Evolutionary conservation across 805 yeast genomes (phyloP), one percentile per base, ranked within the genome.

Genomic region (Candida silvatica): DNA sequence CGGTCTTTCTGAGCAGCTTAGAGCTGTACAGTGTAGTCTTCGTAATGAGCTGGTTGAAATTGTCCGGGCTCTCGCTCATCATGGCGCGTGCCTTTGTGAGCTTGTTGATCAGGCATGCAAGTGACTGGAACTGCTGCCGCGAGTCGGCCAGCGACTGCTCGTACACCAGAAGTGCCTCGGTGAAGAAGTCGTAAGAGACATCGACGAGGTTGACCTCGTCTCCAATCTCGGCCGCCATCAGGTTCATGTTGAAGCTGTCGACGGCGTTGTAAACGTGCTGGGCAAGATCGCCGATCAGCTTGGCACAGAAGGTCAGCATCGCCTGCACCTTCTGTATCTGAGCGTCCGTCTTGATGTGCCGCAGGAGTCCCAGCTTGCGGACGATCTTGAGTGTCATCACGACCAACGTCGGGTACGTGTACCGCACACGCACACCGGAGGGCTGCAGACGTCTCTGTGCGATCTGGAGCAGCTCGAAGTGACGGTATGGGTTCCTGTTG

Each of bases 21-120:
- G 95, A 84, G 4, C 95, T 94, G 49, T 86, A 85, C 32, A 88
- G 61, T 1, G 96, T 86, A 31, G 88, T 71, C 54, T 87, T 81
- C 12, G 94, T 82, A 34, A 88, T 86, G 45, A 90, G 64, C 4
- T 76, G 71, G 46, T 86, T 92, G 57, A 84, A 90, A 54, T 76
- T 83, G 22, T 82, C 94, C 31, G 66, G 41, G 30, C 50, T 48
- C 6, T 39, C 34, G 17, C 42, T 43, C 12, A 58, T 56, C 52
- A 73, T 59, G 37, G 63, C 62, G 34, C 71, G 59, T 39, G 66
- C 59, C 14, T 52, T 52, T 29, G 62, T 56, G 39, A 74, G 50
- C 38, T 64, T 68, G 42, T 67, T 69, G 17, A 69, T 67, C 5
- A 74, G 67, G 35, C 58, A 46, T 30, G 69, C 38, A 8, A 73